phyloP scores from a whole-genome alignment of 2,329 filamentous ascomycete genomes.

The Ophiostoma sp. region DNA sequence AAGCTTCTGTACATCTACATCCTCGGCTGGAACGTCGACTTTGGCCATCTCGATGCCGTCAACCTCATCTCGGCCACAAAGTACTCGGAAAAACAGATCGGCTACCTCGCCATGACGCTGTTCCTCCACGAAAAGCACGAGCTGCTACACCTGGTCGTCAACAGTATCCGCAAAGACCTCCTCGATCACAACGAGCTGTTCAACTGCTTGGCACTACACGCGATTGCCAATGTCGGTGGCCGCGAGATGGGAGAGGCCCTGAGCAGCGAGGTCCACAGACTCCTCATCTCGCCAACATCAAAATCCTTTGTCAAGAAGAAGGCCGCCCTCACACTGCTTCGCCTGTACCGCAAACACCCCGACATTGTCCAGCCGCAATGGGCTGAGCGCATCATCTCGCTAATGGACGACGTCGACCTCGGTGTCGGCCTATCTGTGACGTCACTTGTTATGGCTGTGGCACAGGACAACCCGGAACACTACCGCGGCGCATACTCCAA shows the following conservation, averaged over 20 bases:
- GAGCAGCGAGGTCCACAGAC: constrained; percentile 82
- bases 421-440: constrained; percentile 94
- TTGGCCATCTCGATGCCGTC: constrained; percentile 95
- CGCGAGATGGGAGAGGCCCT: constrained; percentile 96
- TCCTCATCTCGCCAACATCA: constrained; percentile 85
- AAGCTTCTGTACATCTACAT: constrained; percentile 99
- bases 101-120: constrained; percentile 92
- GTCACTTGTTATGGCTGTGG: constrained; percentile 87
- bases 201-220: constrained; percentile 93
- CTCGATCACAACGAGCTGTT: constrained; percentile 94
- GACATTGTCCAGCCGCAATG: constrained; percentile 93
- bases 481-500: constrained; percentile 95
- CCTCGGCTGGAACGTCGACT: constrained; percentile 97
- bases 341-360: constrained; percentile 89
- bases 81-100: constrained; percentile 99
- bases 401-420: constrained; percentile 95
- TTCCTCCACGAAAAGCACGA: constrained; percentile 98
- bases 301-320: constrained; percentile 99
- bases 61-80: constrained; percentile 95
- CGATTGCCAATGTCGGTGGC: constrained; percentile 94
- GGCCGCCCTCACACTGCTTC: constrained; percentile 85
- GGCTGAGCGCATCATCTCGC: constrained; percentile 95
- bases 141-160: constrained; percentile 90
- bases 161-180: constrained; percentile 95
- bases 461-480: constrained; percentile 88